Evolutionary conservation across 169 alveolate species (phyloP).

Genomic region (Eimeria praecox): DNA sequence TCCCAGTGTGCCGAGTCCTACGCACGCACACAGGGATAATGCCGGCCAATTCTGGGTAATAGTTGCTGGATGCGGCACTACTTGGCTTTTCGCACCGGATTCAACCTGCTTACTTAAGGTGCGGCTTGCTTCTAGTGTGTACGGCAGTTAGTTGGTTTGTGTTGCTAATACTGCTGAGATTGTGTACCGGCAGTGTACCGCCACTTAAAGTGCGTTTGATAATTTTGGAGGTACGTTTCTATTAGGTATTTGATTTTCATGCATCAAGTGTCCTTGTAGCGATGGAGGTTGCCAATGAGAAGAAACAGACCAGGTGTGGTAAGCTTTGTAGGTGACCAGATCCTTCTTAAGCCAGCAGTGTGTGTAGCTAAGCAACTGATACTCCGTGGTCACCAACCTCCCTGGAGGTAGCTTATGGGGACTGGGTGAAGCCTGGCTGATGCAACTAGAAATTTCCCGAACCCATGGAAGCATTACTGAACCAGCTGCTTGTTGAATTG

Average conservation of each 20-base stretch:
- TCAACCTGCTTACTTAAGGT: slow-evolving; percentile 36
- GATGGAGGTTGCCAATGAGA: slow-evolving; percentile 36
- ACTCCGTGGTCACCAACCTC: background rate
- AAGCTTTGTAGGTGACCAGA: background rate
- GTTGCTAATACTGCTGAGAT: background rate
- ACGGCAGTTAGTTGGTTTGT: background rate
- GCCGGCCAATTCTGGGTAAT: slow-evolving; percentile 50
- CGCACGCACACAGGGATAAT: background rate
- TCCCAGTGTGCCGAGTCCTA: background rate
- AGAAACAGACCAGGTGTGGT: background rate
- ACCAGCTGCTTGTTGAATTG: background rate
- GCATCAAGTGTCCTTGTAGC: slow-evolving; percentile 41
- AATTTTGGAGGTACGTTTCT: background rate
- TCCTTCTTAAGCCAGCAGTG: background rate
- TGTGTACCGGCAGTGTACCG: background rate
- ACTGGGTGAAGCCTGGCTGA: background rate
- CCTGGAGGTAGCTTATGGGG: background rate
- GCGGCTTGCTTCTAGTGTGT: background rate
- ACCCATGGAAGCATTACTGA: background rate
- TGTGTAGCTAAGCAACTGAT: background rate
- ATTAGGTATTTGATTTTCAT: slow-evolving; percentile 49
- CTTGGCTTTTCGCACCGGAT: slow-evolving; percentile 59
- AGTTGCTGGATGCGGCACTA: slow-evolving; percentile 49
- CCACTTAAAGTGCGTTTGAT: background rate
- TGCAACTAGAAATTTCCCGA: background rate